Percentiles rank a stretch among this genome's conserved stretches.
phyloP scores from a whole-genome alignment of 2,329 filamentous ascomycete genomes.

The Boeremia lycopersici region DNA sequence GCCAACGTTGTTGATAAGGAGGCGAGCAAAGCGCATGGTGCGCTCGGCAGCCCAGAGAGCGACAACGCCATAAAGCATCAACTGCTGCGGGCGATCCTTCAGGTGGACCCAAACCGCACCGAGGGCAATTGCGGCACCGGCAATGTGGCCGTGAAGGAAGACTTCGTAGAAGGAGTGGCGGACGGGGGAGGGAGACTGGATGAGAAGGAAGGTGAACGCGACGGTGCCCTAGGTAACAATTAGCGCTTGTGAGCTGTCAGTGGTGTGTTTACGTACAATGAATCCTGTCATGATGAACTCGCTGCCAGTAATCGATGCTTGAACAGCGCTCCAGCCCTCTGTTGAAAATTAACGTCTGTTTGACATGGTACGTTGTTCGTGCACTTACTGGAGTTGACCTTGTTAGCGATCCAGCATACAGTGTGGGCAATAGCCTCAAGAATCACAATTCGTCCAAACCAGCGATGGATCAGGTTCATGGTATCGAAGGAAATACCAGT shows the following conservation, averaged over 20 bases:
- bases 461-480: slow-evolving; percentile 81
- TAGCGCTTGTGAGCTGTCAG: background rate
- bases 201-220: slow-evolving; percentile 66
- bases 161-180: slow-evolving; percentile 81
- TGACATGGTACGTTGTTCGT: background rate
- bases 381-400: slow-evolving; percentile 47
- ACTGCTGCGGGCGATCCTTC: slow-evolving; percentile 61
- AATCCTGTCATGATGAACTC: slow-evolving; percentile 66
- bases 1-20: slow-evolving; percentile 71
- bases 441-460: slow-evolving; percentile 77
- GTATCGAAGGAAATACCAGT: slow-evolving; percentile 80
- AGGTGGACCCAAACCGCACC: slow-evolving; percentile 72
- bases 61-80: slow-evolving; percentile 66
- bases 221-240: slow-evolving; percentile 55
- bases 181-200: slow-evolving; percentile 73
- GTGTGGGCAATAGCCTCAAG: slow-evolving; percentile 72
- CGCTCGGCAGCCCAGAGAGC: slow-evolving; percentile 73
- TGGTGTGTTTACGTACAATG: slow-evolving; percentile 59
- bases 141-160: slow-evolving; percentile 76
- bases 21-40: slow-evolving; percentile 61
- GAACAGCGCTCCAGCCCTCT: slow-evolving; percentile 58
- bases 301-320: slow-evolving; percentile 46
- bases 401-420: slow-evolving; percentile 61
- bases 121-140: slow-evolving; percentile 64
- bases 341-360: slow-evolving; percentile 30